A percentile compares a stretch with the other conserved stretches of the same genome.
Conservation (phyloP, 2,329 filamentous ascomycete genomes). For the Fusarium dlaminii region DNA sequence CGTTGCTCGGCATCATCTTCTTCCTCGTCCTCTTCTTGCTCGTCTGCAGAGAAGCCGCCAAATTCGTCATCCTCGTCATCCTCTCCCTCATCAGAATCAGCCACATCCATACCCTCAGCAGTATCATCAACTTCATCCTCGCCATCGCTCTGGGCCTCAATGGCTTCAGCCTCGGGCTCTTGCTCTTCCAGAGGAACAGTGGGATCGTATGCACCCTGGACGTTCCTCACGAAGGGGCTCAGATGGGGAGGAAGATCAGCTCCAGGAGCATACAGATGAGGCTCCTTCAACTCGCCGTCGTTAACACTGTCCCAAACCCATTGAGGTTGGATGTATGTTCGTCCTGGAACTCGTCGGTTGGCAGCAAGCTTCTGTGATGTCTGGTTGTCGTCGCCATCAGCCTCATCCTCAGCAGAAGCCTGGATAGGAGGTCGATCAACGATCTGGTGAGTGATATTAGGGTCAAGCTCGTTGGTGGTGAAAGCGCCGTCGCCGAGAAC, state of each 20-base stretch:
- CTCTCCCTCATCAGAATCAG: slow-evolving; percentile 57
- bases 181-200: slow-evolving; percentile 86
- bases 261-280: slow-evolving; percentile 90
- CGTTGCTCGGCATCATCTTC: slow-evolving; percentile 76
- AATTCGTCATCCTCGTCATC: slow-evolving; percentile 57
- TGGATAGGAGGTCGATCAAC: slow-evolving; percentile 87
- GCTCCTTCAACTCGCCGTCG: slow-evolving; percentile 84
- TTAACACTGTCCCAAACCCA: slow-evolving; percentile 99
- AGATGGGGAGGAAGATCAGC: slow-evolving; percentile 91
- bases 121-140: slow-evolving; percentile 57
- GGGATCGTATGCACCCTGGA: slow-evolving; percentile 90
- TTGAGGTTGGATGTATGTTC: slow-evolving; percentile 94
- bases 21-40: slow-evolving; percentile 57
- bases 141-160: slow-evolving; percentile 71
- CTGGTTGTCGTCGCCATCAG: slow-evolving; percentile 67
- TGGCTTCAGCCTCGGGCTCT: slow-evolving; percentile 85
- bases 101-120: slow-evolving; percentile 61
- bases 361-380: slow-evolving; percentile 65
- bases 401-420: slow-evolving; percentile 58
- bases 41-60: slow-evolving; percentile 62
- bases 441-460: slow-evolving; percentile 93
- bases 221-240: slow-evolving; percentile 92
- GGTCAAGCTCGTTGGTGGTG: slow-evolving; percentile 87
- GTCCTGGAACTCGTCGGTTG: slow-evolving; percentile 85
- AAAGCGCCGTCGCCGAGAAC: slow-evolving; percentile 92